These are phyloP conservation scores for Yamadazyma trypodendri DNA, from an alignment of 1,139 yeast species.

Conservation along the genomic window DNA sequence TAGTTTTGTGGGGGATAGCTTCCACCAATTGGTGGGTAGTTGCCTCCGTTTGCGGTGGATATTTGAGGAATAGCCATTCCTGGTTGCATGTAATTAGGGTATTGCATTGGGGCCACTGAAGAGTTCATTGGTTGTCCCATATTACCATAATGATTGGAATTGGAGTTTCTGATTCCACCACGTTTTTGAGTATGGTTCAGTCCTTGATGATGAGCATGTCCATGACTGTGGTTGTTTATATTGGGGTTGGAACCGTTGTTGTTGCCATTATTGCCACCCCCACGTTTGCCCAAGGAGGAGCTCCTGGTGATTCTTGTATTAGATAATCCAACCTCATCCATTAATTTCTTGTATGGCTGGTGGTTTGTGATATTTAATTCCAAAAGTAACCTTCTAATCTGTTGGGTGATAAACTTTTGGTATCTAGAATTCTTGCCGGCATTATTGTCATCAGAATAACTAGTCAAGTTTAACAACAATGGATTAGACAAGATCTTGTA, in stretches of 20 bases:
- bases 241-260: background rate
- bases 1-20: constrained; percentile 3
- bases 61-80: background rate
- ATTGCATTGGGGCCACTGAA: background rate
- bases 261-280: constrained; percentile 4
- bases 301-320: constrained; percentile 34
- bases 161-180: constrained; percentile 3
- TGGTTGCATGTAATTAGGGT: background rate
- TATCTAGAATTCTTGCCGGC: constrained; percentile 35
- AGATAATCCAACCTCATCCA: constrained; percentile 88
- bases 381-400: constrained; percentile 60
- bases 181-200: constrained; percentile 8
- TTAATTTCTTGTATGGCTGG: constrained; percentile 80
- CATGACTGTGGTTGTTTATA: background rate
- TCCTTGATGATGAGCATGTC: background rate
- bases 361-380: constrained; percentile 54
- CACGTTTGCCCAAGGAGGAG: constrained; percentile 22
- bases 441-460: constrained; percentile 22
- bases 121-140: background rate
- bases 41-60: background rate
- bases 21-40: background rate
- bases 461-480: constrained; percentile 33
- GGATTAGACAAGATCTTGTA: constrained; percentile 77
- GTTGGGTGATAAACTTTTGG: constrained; percentile 56
- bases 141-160: constrained; percentile 5